A percentile compares a stretch with the other conserved stretches of the same genome.
These are phyloP conservation scores for Lagenidium giganteum DNA, from an alignment of 352 stramenopile genomes.

Conservation along the genomic window DNA sequence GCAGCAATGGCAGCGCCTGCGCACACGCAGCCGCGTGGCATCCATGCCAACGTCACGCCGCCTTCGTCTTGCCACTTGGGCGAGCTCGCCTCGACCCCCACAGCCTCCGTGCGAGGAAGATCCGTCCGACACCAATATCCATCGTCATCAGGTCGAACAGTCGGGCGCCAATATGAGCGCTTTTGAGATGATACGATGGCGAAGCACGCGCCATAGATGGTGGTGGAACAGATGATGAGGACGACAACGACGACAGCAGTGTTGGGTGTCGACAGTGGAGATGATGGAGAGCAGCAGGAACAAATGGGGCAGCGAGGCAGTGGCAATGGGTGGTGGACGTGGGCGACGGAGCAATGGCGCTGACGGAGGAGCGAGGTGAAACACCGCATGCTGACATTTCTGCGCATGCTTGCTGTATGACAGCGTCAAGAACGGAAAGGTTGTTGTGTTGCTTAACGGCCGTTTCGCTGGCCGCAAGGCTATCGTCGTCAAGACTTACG, in stretches of 20 bases:
- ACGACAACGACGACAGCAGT: too few relatives aligned
- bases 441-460: constrained; percentile 98
- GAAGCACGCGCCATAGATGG: too few relatives aligned
- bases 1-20: background rate
- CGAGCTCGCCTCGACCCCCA: too few relatives aligned
- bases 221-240: too few relatives aligned
- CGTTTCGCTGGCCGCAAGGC: constrained; percentile 99
- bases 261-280: background rate
- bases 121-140: too few relatives aligned
- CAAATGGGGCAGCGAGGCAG: too few relatives aligned
- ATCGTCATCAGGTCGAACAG: too few relatives aligned
- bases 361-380: background rate
- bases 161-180: too few relatives aligned
- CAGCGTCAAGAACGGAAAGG: constrained; percentile 98
- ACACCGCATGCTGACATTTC: constrained; percentile 5
- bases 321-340: background rate
- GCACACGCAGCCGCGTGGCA: background rate
- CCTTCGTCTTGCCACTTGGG: too few relatives aligned
- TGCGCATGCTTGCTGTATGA: constrained; percentile 13
- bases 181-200: too few relatives aligned
- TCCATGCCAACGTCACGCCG: background rate
- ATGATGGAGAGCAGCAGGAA: background rate
- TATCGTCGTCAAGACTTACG: constrained; percentile 98
- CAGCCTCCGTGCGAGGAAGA: too few relatives aligned
- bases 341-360: background rate